phyloP scores from a whole-genome alignment of 139 green algal species.

The Micractinium sp. region DNA sequence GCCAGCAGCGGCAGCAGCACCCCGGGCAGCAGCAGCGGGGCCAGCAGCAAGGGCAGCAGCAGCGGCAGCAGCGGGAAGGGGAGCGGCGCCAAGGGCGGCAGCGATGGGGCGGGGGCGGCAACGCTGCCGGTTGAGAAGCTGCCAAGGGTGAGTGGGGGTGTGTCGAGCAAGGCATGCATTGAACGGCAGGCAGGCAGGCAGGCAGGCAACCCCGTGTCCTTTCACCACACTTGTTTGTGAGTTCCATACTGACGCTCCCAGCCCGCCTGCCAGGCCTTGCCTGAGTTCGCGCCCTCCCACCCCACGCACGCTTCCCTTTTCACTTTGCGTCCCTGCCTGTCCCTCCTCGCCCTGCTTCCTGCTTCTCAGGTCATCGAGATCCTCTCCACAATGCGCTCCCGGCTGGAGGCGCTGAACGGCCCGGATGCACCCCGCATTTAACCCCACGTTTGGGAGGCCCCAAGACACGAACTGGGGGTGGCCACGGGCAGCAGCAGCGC shows the following conservation, averaged over 20 bases:
- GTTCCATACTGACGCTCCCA: no score
- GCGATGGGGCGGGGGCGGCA: no score
- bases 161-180: neutral
- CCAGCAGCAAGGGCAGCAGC: neutral
- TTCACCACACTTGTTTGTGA: no score
- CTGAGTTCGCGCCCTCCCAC: no score
- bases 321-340: neutral
- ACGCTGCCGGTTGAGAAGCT: conserved; percentile 3
- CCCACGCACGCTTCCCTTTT: no score
- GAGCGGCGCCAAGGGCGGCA: neutral
- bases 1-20: neutral
- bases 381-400: conserved; percentile 55
- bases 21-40: neutral
- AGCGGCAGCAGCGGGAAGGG: neutral
- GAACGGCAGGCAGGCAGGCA: no score
- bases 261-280: no score
- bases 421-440: conserved; percentile 40
- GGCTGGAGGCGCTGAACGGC: conserved; percentile 68
- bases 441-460: neutral
- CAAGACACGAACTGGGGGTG: neutral
- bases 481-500: neutral
- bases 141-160: neutral
- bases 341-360: neutral
- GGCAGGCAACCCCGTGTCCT: no score
- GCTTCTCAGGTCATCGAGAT: conserved; percentile 37